Evolutionary conservation across 148 eudicot genomes (phyloP).

Genomic region (Arbutus unedo): DNA sequence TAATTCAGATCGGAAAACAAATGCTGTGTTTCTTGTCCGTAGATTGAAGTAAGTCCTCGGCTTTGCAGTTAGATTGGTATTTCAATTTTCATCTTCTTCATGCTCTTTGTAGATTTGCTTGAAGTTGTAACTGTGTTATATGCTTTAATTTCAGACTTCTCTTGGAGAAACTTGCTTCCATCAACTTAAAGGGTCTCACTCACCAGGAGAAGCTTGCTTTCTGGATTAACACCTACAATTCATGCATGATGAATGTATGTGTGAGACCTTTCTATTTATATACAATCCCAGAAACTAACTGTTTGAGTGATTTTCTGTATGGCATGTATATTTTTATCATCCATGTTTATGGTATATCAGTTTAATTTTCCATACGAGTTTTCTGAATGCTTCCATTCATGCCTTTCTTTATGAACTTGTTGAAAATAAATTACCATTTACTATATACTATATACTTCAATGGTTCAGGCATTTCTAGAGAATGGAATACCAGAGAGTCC

Average conservation of each 20-base stretch:
- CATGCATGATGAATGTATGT: slow-evolving; percentile 89
- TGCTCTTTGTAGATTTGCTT: neutral
- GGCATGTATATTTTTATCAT: neutral
- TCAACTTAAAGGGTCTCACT: slow-evolving; percentile 47
- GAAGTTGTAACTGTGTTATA: neutral
- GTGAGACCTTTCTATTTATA: neutral
- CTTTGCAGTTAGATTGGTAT: neutral
- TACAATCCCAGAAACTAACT: neutral
- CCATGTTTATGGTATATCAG: neutral
- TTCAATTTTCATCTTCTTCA: neutral
- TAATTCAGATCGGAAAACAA: slow-evolving; percentile 37
- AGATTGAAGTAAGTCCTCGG: slow-evolving; percentile 46
- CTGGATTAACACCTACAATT: slow-evolving; percentile 82
- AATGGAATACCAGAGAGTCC: slow-evolving; percentile 64
- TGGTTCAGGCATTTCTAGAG: slow-evolving; percentile 70
- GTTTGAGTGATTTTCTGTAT: neutral
- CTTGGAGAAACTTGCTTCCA: slow-evolving; percentile 52
- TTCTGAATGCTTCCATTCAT: neutral
- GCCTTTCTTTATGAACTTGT: neutral
- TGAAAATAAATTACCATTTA: neutral
- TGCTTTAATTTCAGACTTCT: slow-evolving; percentile 43
- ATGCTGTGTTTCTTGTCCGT: slow-evolving; percentile 42
- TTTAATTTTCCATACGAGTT: slow-evolving; percentile 2
- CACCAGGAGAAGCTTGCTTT: slow-evolving; percentile 87
- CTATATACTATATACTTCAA: slow-evolving; percentile 7